These are phyloP conservation scores for Arthrobotrys musiformis DNA, from an alignment of 2,329 filamentous ascomycete genomes.

Conservation along the genomic window DNA sequence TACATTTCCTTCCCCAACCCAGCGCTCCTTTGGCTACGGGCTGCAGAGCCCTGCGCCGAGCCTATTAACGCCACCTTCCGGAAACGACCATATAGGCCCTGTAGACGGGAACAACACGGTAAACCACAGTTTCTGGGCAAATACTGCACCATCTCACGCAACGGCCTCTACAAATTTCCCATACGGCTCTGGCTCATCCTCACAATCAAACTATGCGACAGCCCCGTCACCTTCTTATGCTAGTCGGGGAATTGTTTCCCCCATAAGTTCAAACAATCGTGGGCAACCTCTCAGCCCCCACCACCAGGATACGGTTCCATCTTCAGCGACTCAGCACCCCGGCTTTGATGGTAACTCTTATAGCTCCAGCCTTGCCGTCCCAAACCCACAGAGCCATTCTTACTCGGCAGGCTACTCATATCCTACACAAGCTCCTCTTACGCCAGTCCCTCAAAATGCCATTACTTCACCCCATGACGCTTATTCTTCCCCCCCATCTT, in stretches of 20 bases:
- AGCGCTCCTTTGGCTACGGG: slow-evolving; percentile 49
- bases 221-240: slow-evolving; percentile 27
- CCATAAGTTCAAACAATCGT: slow-evolving; percentile 27
- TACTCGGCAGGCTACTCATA: slow-evolving; percentile 37
- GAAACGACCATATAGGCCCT: slow-evolving; percentile 41
- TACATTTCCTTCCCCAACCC: slow-evolving; percentile 45
- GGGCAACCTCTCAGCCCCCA: slow-evolving; percentile 49
- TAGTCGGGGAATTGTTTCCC: slow-evolving; percentile 36
- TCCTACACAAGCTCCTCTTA: slow-evolving; percentile 33
- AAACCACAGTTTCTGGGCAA: slow-evolving; percentile 49
- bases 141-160: slow-evolving; percentile 27
- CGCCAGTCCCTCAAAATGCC: slow-evolving; percentile 32
- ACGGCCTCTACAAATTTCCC: slow-evolving; percentile 20
- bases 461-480: slow-evolving; percentile 48
- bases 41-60: slow-evolving; percentile 47
- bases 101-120: slow-evolving; percentile 43
- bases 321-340: slow-evolving; percentile 11
- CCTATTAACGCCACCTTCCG: slow-evolving; percentile 43
- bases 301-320: slow-evolving; percentile 35
- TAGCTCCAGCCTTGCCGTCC: slow-evolving; percentile 31
- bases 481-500: slow-evolving; percentile 45
- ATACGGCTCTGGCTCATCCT: slow-evolving; percentile 37
- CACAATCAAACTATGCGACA: slow-evolving; percentile 36
- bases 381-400: slow-evolving; percentile 29
- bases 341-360: slow-evolving; percentile 39